A percentile compares a stretch with the other conserved stretches of the same genome.
Evolutionary conservation across 2,329 filamentous ascomycete genomes (phyloP).

Genomic region (Fusarium sp.): DNA sequence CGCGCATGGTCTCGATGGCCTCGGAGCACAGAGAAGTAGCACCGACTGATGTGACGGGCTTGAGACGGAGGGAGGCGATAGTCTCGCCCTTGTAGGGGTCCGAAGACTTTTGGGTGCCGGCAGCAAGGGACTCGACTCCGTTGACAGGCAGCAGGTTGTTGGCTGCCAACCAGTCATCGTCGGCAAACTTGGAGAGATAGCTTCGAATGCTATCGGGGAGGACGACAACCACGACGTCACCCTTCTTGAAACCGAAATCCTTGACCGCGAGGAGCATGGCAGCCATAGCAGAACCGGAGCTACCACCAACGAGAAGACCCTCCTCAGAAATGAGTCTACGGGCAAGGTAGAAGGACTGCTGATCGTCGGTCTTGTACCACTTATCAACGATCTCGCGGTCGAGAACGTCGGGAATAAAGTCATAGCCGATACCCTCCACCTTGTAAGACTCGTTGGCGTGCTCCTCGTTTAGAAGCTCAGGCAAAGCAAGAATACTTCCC

Average conservation of each 20-base stretch:
- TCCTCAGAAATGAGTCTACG: conserved; percentile 92
- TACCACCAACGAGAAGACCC: conserved; percentile 92
- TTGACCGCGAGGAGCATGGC: conserved; percentile 82
- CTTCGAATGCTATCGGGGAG: conserved; percentile 96
- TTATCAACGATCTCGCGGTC: conserved; percentile 84
- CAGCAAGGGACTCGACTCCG: conserved; percentile 61
- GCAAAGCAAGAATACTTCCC: conserved; percentile 88
- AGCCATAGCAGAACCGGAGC: conserved; percentile 90
- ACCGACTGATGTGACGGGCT: conserved; percentile 89
- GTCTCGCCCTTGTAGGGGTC: conserved; percentile 85
- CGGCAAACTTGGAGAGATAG: conserved; percentile 98
- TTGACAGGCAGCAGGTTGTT: conserved; percentile 86
- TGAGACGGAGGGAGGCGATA: conserved; percentile 85
- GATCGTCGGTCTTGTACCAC: conserved; percentile 99
- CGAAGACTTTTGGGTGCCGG: conserved; percentile 53
- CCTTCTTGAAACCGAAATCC: conserved; percentile 81
- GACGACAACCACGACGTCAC: conserved; percentile 90
- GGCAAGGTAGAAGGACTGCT: conserved; percentile 91
- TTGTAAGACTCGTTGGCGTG: conserved; percentile 88
- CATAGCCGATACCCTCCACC: conserved; percentile 98
- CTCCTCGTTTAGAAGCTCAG: conserved; percentile 80
- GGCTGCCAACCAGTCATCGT: conserved; percentile 98
- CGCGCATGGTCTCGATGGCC: conserved; percentile 97
- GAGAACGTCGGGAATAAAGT: conserved; percentile 95
- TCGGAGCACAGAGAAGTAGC: conserved; percentile 80